phyloP scores from a whole-genome alignment of 1,139 yeast genomes.

The Geotrichum aggregatum region DNA sequence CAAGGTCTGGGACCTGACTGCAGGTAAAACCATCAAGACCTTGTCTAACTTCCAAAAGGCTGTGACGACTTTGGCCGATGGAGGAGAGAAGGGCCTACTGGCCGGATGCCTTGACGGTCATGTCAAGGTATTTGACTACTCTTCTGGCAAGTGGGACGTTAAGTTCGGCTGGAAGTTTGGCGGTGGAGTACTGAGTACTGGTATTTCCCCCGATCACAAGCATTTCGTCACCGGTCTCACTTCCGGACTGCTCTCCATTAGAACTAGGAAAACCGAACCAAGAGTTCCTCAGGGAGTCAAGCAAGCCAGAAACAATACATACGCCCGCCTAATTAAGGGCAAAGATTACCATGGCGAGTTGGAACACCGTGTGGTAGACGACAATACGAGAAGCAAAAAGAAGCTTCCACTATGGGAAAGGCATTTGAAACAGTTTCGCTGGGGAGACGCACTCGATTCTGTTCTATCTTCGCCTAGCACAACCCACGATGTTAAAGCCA shows the following conservation, averaged over 20 bases:
- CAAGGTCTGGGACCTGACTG: constrained; percentile 87
- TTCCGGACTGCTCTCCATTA: constrained; percentile 79
- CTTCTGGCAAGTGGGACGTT: constrained; percentile 73
- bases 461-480: constrained; percentile 67
- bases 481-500: constrained; percentile 71
- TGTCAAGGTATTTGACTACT: constrained; percentile 85
- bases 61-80: constrained; percentile 73
- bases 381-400: constrained; percentile 48
- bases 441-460: constrained; percentile 88
- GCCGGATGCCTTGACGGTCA: constrained; percentile 97
- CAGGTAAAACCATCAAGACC: constrained; percentile 61
- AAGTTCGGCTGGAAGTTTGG: constrained; percentile 98
- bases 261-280: constrained; percentile 77
- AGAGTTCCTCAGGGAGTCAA: constrained; percentile 45
- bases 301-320: constrained; percentile 46
- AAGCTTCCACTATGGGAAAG: constrained; percentile 77
- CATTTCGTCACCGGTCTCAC: constrained; percentile 94
- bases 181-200: constrained; percentile 84
- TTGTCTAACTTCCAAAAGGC: constrained; percentile 85
- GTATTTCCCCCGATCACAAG: constrained; percentile 81
- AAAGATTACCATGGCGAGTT: constrained; percentile 86
- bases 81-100: constrained; percentile 59
- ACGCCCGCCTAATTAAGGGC: constrained; percentile 82
- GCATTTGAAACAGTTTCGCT: constrained; percentile 78
- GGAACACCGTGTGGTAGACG: constrained; percentile 67